These are phyloP conservation scores for Murraya paniculata DNA, from an alignment of 345 rosid species.

Conservation along the genomic window DNA sequence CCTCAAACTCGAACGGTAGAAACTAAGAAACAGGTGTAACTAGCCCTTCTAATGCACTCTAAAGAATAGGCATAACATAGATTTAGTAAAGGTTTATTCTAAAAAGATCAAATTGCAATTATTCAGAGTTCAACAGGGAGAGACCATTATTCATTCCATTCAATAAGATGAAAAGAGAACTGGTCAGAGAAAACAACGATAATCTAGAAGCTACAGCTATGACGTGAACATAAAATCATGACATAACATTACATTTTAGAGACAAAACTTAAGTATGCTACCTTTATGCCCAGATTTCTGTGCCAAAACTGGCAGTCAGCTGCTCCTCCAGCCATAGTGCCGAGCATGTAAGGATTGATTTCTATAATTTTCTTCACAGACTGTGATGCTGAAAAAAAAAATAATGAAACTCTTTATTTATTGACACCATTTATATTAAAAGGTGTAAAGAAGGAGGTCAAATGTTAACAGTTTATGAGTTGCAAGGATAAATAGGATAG, in stretches of 20 bases:
- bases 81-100: too few relatives aligned
- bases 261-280: constrained; percentile 11
- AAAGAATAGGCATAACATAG: background rate
- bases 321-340: constrained; percentile 98
- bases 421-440: background rate
- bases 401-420: background rate
- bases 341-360: constrained; percentile 92
- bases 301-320: constrained; percentile 99
- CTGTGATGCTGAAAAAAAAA: constrained; percentile 60
- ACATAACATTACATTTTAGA: background rate
- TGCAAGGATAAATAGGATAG: background rate
- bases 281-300: constrained; percentile 92
- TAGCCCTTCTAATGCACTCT: background rate
- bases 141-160: background rate
- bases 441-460: background rate
- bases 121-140: background rate
- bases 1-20: background rate
- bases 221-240: background rate
- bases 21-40: background rate
- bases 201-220: background rate
- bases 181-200: background rate
- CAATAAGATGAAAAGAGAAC: background rate
- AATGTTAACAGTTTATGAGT: background rate
- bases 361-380: constrained; percentile 94
- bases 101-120: too few relatives aligned